Evolutionary conservation across 768 basidiomycete genomes (phyloP).

Genomic region (Lactifluus subvellereus): DNA sequence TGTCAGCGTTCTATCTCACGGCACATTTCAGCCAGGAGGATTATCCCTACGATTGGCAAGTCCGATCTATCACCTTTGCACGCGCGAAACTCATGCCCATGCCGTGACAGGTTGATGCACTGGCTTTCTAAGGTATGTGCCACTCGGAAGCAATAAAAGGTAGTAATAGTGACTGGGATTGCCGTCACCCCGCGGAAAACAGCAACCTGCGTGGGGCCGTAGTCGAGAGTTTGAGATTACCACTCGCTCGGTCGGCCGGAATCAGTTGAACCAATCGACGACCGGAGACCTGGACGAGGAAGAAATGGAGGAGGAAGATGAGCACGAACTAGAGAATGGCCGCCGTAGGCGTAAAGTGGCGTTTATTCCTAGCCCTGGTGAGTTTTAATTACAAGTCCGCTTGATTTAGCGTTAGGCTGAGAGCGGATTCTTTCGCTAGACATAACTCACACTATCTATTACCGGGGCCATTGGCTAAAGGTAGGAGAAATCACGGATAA

Average conservation of each 20-base stretch:
- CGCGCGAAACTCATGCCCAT: slow-evolving; percentile 6
- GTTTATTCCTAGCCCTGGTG: slow-evolving; percentile 78
- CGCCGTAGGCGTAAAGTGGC: slow-evolving; percentile 70
- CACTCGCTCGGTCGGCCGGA: slow-evolving; percentile 62
- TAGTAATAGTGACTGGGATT: background rate
- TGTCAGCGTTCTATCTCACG: slow-evolving; percentile 76
- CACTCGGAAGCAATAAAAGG: slow-evolving; percentile 1
- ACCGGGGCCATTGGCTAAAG: slow-evolving; percentile 82
- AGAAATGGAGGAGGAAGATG: slow-evolving; percentile 48
- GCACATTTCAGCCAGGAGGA: slow-evolving; percentile 86
- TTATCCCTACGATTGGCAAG: slow-evolving; percentile 78
- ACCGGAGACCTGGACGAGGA: slow-evolving; percentile 75
- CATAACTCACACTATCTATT: slow-evolving; percentile 87
- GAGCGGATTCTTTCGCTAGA: slow-evolving; percentile 38
- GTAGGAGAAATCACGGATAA: slow-evolving; percentile 37
- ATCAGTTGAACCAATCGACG: slow-evolving; percentile 57
- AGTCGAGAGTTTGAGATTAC: slow-evolving; percentile 88
- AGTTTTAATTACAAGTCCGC: slow-evolving; percentile 27
- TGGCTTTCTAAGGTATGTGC: slow-evolving; percentile 72
- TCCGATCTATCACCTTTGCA: slow-evolving; percentile 8
- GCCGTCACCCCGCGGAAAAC: slow-evolving; percentile 20
- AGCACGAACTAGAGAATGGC: slow-evolving; percentile 58
- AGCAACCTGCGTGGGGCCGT: slow-evolving; percentile 89
- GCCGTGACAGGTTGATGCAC: slow-evolving; percentile 65
- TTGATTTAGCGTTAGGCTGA: slow-evolving; percentile 4